Percentiles rank a stretch among this genome's conserved stretches.
phyloP scores from a whole-genome alignment of 345 rosid genomes.

The Syzygium aqueum region DNA sequence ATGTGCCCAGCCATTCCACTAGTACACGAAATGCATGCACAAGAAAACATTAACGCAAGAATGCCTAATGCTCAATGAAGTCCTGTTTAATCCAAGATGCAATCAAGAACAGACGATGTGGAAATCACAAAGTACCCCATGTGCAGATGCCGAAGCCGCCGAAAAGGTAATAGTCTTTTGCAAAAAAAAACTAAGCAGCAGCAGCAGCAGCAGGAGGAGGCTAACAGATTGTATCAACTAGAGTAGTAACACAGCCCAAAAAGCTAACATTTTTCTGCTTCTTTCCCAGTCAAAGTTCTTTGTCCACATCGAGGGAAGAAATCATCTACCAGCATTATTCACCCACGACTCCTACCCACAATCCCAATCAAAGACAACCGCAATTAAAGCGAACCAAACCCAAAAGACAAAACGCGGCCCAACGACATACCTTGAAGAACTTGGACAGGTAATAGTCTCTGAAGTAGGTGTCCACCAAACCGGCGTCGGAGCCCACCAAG shows the following conservation, averaged over 20 bases:
- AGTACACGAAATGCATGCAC: background rate
- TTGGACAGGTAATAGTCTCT: conserved; percentile 46
- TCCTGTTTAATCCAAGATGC: background rate
- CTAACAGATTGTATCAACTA: background rate
- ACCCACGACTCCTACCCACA: background rate
- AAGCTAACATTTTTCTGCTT: background rate
- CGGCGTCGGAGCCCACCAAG: conserved; percentile 32
- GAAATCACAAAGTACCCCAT: background rate
- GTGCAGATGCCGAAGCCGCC: background rate
- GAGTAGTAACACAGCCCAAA: background rate
- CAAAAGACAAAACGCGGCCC: background rate
- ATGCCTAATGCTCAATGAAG: background rate
- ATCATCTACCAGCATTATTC: background rate
- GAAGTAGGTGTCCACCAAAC: conserved; percentile 24
- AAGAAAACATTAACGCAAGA: background rate
- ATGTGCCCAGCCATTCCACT: background rate
- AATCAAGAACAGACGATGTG: background rate
- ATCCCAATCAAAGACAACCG: background rate
- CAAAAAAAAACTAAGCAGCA: background rate
- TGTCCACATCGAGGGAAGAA: background rate
- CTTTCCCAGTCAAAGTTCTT: background rate
- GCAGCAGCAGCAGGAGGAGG: background rate
- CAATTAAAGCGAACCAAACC: background rate
- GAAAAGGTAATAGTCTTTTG: background rate
- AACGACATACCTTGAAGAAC: conserved; percentile 31